These are phyloP conservation scores for Phytophthora cactorum DNA, from an alignment of 352 stramenopile genomes.

Conservation along the genomic window DNA sequence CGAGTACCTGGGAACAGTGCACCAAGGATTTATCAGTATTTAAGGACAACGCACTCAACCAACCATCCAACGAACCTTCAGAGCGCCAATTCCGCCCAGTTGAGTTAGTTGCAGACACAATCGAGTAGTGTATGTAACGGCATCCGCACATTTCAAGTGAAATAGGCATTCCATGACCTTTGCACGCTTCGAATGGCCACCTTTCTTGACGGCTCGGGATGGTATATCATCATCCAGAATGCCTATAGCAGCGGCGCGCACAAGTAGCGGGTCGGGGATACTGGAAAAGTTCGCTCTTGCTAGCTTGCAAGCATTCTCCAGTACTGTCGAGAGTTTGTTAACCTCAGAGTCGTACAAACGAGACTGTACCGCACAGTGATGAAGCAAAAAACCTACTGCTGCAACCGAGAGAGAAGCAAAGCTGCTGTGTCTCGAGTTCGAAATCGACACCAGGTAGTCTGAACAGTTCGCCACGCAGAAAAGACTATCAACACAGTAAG, in stretches of 20 bases:
- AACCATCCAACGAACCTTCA: conserved; percentile 45
- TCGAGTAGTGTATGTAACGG: conserved; percentile 31
- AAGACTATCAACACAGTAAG: conserved; percentile 15
- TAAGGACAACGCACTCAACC: neutral
- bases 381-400: conserved; percentile 47
- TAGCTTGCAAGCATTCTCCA: conserved; percentile 41
- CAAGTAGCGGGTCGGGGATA: conserved; percentile 7
- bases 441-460: conserved; percentile 46
- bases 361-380: conserved; percentile 45
- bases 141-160: conserved; percentile 31
- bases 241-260: conserved; percentile 22
- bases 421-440: conserved; percentile 20
- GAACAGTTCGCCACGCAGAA: conserved; percentile 54
- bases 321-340: conserved; percentile 35
- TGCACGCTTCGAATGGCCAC: conserved; percentile 24
- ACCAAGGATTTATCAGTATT: conserved; percentile 8
- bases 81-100: conserved; percentile 39
- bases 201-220: conserved; percentile 26
- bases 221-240: conserved; percentile 38
- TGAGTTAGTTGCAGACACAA: conserved; percentile 45
- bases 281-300: conserved; percentile 33
- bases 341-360: conserved; percentile 40
- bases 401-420: conserved; percentile 41
- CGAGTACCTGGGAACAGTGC: conserved; percentile 26
- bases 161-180: conserved; percentile 49